phyloP scores from a whole-genome alignment of 2,329 filamentous ascomycete genomes.

The Fusarium chlamydosporum region DNA sequence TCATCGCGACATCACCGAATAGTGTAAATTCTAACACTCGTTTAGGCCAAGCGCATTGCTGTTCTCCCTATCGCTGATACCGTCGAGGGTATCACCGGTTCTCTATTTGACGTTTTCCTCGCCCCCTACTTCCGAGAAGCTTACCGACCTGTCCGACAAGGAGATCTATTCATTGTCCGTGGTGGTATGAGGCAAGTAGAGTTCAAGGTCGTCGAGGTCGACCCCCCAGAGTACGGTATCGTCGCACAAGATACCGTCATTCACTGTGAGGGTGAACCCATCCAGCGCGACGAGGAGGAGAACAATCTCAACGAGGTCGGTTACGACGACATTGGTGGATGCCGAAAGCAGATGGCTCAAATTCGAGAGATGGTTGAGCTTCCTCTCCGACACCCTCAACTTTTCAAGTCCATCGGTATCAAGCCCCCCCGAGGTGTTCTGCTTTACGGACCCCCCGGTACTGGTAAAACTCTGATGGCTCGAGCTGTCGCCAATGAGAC shows the following conservation, averaged over 20 bases:
- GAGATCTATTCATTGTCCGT: constrained; percentile 96
- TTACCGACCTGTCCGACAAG: constrained; percentile 96
- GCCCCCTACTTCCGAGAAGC: constrained; percentile 99
- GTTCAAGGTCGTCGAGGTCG: constrained; percentile 99
- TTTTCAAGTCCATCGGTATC: constrained; percentile 99
- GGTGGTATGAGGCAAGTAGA: constrained; percentile 99
- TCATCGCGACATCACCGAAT: neutral
- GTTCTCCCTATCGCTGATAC: constrained; percentile 98
- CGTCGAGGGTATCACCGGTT: constrained; percentile 96
- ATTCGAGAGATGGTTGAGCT: constrained; percentile 99
- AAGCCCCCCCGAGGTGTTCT: constrained; percentile 98
- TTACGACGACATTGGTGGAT: constrained; percentile 99
- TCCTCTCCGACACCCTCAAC: constrained; percentile 94
- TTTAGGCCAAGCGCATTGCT: constrained; percentile 96
- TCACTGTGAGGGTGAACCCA: constrained; percentile 91
- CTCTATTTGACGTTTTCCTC: constrained; percentile 98
- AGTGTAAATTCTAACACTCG: constrained; percentile 27
- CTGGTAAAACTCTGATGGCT: constrained; percentile 99
- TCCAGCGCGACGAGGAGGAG: constrained; percentile 98
- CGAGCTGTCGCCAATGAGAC: constrained; percentile 99
- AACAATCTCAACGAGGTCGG: constrained; percentile 99
- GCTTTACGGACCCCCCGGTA: constrained; percentile 96
- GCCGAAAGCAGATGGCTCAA: constrained; percentile 99
- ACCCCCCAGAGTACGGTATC: constrained; percentile 98
- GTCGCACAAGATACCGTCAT: constrained; percentile 99